phyloP scores from a whole-genome alignment of 2,329 filamentous ascomycete species.

The Tolypocladium paradoxum region DNA sequence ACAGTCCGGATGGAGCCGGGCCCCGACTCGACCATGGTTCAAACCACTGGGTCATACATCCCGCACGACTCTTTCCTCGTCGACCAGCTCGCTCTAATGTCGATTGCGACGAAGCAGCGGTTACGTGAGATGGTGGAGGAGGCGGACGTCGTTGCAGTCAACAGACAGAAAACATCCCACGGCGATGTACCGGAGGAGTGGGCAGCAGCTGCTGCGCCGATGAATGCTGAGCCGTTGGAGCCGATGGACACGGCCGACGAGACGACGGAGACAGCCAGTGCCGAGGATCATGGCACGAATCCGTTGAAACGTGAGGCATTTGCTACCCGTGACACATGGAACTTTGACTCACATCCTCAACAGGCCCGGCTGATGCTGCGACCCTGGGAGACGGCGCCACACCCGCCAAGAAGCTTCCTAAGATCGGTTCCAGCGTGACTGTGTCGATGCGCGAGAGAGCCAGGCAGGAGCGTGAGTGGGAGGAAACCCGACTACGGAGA shows the following conservation, averaged over 20 bases:
- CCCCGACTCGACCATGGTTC: conserved; percentile 51
- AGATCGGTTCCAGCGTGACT: conserved; percentile 39
- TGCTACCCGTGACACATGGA: background rate
- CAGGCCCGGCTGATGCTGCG: conserved; percentile 29
- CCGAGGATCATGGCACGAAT: conserved; percentile 42
- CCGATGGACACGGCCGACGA: conserved; percentile 13
- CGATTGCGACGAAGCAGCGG: conserved; percentile 72
- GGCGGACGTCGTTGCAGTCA: conserved; percentile 57
- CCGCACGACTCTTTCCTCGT: conserved; percentile 66
- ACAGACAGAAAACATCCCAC: conserved; percentile 67
- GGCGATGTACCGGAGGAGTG: conserved; percentile 70
- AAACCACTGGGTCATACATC: conserved; percentile 57
- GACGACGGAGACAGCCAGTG: conserved; percentile 29
- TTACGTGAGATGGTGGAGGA: conserved; percentile 69
- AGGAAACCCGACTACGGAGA: conserved; percentile 61
- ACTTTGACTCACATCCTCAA: conserved; percentile 7
- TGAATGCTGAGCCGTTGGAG: conserved; percentile 29
- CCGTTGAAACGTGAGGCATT: conserved; percentile 47
- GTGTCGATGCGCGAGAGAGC: conserved; percentile 50
- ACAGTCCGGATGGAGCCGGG: conserved; percentile 44
- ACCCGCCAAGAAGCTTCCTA: conserved; percentile 31
- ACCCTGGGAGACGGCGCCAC: conserved; percentile 27
- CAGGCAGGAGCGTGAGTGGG: conserved; percentile 55
- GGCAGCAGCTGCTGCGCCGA: conserved; percentile 53
- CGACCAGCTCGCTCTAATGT: conserved; percentile 74